These are phyloP conservation scores for Bacidia rubella DNA, from an alignment of 495 filamentous ascomycete species.

Conservation along the genomic window DNA sequence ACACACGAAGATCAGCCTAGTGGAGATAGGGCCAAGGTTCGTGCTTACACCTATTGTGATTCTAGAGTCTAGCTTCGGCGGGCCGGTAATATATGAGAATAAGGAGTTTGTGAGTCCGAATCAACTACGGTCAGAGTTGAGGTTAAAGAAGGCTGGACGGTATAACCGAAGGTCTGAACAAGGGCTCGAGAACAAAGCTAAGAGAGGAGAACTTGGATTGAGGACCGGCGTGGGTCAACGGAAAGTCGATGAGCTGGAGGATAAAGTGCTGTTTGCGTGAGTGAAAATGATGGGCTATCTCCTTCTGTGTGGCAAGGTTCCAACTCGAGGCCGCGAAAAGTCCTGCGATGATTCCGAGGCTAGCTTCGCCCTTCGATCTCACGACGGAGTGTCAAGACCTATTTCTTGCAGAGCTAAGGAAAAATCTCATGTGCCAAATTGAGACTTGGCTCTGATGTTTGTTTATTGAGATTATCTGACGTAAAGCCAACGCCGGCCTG, in stretches of 20 bases:
- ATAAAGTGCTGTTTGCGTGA: constrained; percentile 66
- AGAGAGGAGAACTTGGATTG: constrained; percentile 63
- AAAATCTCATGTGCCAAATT: no score
- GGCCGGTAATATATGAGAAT: constrained; percentile 96
- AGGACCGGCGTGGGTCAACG: constrained; percentile 47
- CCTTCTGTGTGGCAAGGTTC: no score
- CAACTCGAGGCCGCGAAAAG: no score
- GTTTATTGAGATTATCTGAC: no score
- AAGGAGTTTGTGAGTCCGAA: constrained; percentile 96
- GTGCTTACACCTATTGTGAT: constrained; percentile 94
- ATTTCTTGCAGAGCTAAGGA: no score
- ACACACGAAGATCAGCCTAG: constrained; percentile 63
- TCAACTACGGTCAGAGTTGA: constrained; percentile 71
- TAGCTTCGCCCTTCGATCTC: no score
- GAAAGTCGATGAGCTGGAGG: constrained; percentile 61
- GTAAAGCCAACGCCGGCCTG: no score
- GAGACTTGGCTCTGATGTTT: no score
- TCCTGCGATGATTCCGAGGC: no score
- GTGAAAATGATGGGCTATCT: no score
- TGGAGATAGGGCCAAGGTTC: constrained; percentile 92
- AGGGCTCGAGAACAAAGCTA: constrained; percentile 53
- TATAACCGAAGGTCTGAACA: constrained; percentile 64
- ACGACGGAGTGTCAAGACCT: no score
- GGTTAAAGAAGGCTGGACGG: constrained; percentile 57
- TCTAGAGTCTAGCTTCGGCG: constrained; percentile 87